These are phyloP conservation scores for Wickerhamiella hasegawae DNA, from an alignment of 805 yeast genomes.

Conservation along the genomic window DNA sequence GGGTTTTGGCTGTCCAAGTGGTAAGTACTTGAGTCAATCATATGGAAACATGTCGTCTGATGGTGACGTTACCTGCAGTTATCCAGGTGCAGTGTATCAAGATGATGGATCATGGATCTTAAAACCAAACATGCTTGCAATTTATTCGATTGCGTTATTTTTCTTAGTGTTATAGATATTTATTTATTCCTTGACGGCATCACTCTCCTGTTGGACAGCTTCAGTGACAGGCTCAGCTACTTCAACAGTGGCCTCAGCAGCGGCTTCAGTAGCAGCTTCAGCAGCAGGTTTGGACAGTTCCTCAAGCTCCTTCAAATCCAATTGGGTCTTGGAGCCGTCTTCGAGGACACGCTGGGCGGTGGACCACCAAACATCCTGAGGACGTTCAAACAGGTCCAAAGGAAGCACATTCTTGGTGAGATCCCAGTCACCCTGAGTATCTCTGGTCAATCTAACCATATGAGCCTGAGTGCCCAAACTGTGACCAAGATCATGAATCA, in stretches of 20 bases:
- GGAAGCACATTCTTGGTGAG: slow-evolving; percentile 52
- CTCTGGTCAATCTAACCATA: slow-evolving; percentile 69
- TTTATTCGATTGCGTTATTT: too few species aligned
- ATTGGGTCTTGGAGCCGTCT: slow-evolving; percentile 17
- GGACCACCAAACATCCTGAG: slow-evolving; percentile 46
- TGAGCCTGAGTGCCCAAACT: slow-evolving; percentile 69
- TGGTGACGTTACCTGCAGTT: slow-evolving; percentile 23
- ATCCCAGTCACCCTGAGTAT: slow-evolving; percentile 73
- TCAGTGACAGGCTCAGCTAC: too few species aligned
- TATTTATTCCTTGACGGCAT: background rate
- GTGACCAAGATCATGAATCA: slow-evolving; percentile 77
- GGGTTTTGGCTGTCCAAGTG: slow-evolving; percentile 56
- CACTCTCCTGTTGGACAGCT: background rate
- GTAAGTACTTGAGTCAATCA: slow-evolving; percentile 9
- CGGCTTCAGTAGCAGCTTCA: too few species aligned
- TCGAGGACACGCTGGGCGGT: slow-evolving; percentile 23
- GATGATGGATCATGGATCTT: background rate
- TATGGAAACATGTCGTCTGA: slow-evolving; percentile 18
- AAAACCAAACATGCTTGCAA: background rate
- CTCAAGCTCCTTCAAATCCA: background rate
- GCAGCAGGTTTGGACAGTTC: too few species aligned
- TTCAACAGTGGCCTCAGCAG: too few species aligned
- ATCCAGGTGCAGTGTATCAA: slow-evolving; percentile 23
- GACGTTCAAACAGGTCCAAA: slow-evolving; percentile 40
- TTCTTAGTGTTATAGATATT: too few species aligned